Evolutionary conservation across 169 alveolate species (phyloP).

Genomic region (Eimeria necatrix): DNA sequence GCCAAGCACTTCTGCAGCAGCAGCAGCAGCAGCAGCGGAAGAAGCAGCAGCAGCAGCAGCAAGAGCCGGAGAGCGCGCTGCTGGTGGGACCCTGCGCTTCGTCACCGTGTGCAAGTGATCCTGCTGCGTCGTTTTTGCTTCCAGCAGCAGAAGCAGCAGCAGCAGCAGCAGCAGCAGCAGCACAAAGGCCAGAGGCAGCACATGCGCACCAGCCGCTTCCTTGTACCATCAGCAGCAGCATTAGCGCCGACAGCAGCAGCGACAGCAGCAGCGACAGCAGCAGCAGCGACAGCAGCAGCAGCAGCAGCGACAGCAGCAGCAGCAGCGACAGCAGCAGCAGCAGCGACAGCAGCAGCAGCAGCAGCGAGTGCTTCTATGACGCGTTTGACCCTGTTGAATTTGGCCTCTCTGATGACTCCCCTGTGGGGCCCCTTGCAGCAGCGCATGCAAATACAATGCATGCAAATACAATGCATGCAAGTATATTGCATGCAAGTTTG

Average conservation of each 20-base stretch:
- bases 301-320: neutral
- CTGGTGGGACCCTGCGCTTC: neutral
- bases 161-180: neutral
- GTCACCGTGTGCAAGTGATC: neutral
- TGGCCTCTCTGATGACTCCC: neutral
- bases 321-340: slow-evolving; percentile 7
- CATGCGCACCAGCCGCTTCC: too few species aligned
- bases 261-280: neutral
- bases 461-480: too few species aligned
- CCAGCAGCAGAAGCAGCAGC: neutral
- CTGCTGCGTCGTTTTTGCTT: neutral
- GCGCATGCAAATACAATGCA: neutral
- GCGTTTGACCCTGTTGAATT: slow-evolving; percentile 18
- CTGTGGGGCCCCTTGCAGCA: neutral
- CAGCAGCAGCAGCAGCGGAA: neutral
- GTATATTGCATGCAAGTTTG: neutral
- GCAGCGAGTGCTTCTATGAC: slow-evolving; percentile 57
- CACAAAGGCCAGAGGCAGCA: neutral
- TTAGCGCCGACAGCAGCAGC: too few species aligned
- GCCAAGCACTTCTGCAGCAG: neutral
- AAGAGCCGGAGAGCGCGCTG: neutral
- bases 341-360: slow-evolving; percentile 50
- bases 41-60: neutral
- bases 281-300: neutral
- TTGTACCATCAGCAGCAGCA: too few species aligned